Evolutionary conservation across 345 rosid species (phyloP).

Genomic region (Corymbia maculata): DNA sequence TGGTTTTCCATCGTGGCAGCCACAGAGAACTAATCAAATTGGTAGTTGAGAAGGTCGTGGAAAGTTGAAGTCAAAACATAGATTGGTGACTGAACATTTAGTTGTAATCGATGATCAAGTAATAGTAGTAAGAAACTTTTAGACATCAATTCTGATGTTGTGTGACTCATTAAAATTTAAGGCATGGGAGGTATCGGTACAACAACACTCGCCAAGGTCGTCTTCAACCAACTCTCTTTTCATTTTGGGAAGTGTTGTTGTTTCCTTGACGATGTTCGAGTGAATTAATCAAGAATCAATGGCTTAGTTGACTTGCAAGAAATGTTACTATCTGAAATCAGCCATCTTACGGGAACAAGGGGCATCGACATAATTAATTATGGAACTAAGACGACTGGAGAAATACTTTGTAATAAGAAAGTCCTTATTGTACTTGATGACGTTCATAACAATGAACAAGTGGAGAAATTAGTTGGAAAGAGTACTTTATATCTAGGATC

Average conservation of each 20-base stretch:
- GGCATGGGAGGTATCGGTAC: background rate
- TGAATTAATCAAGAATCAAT: background rate
- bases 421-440: background rate
- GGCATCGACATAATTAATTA: background rate
- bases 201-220: background rate
- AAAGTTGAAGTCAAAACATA: background rate
- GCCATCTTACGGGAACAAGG: rapidly evolving
- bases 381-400: background rate
- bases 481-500: background rate
- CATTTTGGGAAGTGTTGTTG: background rate
- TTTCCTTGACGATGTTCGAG: background rate
- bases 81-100: background rate
- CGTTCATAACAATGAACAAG: background rate
- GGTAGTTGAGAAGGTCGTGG: rapidly evolving
- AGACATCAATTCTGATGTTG: background rate
- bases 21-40: background rate
- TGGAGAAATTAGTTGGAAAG: background rate
- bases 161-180: background rate
- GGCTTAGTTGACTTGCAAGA: background rate
- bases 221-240: background rate
- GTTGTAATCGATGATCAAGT: background rate
- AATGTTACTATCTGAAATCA: background rate
- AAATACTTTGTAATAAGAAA: background rate
- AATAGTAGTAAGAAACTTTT: background rate
- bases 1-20: rapidly evolving